These are phyloP conservation scores for Bonia amplexicaulis DNA, from an alignment of 176 grass and related monocot species.

Conservation along the genomic window DNA sequence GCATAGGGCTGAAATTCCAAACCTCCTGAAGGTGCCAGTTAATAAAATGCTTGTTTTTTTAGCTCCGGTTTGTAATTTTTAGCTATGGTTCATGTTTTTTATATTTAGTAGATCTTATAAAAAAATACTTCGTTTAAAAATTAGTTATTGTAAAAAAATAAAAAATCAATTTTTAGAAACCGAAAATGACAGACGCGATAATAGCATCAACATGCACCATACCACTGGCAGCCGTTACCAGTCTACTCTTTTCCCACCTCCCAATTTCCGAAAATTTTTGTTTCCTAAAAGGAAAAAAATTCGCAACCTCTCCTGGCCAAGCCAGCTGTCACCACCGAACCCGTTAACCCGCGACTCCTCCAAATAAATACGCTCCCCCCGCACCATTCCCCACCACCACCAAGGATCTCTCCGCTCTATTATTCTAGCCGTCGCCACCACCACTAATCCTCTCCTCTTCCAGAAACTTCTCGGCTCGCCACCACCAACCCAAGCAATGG, in stretches of 20 bases:
- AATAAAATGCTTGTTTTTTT: too few relatives aligned
- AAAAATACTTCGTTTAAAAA: too few relatives aligned
- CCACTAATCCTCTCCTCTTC: background rate
- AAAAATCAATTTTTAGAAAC: too few relatives aligned
- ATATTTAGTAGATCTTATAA: too few relatives aligned
- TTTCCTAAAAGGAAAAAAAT: background rate
- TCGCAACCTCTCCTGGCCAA: background rate
- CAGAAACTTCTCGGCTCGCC: background rate
- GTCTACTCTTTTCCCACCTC: background rate
- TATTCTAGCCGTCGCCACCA: background rate
- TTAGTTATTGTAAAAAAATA: too few relatives aligned
- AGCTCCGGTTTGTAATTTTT: too few relatives aligned
- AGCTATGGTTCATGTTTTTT: too few relatives aligned
- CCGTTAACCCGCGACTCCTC: constrained; percentile 9
- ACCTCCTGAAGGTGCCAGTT: too few relatives aligned
- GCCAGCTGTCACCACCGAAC: constrained; percentile 18
- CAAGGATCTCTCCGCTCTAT: background rate
- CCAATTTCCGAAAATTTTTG: background rate
- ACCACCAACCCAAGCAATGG: constrained; percentile 7
- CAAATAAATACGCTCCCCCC: constrained; percentile 23
- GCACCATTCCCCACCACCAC: constrained; percentile 11
- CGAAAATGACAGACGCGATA: too few relatives aligned
- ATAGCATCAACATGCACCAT: too few relatives aligned
- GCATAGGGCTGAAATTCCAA: too few relatives aligned
- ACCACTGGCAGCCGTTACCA: too few relatives aligned